A percentile compares a stretch with the other conserved stretches of the same genome.
These are phyloP conservation scores for Pseudocohnilembus persalinus DNA, from an alignment of 169 alveolate genomes.

Conservation along the genomic window DNA sequence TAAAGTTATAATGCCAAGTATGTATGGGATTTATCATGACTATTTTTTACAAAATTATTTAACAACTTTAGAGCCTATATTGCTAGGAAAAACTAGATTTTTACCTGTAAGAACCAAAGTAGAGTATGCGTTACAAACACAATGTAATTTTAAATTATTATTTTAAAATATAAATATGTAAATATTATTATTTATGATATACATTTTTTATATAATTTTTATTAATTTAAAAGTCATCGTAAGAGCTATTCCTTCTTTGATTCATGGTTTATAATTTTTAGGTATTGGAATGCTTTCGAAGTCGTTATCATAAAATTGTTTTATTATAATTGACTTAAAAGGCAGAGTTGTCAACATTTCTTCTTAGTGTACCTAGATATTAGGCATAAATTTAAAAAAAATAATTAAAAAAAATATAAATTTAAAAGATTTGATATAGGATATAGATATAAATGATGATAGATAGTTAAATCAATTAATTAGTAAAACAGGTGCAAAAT, in stretches of 20 bases:
- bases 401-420: conserved; percentile 19
- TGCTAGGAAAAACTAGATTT: conserved; percentile 30
- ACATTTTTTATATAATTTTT: background rate
- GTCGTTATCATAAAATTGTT: conserved; percentile 22
- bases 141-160: background rate
- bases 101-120: conserved; percentile 19
- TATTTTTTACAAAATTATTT: conserved; percentile 53
- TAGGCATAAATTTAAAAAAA: conserved; percentile 26
- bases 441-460: background rate
- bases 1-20: conserved; percentile 61
- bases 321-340: conserved; percentile 19
- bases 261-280: conserved; percentile 40
- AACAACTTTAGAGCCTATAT: conserved; percentile 56
- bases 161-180: no score
- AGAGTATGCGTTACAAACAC: conserved; percentile 20
- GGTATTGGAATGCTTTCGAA: conserved; percentile 12
- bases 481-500: conserved; percentile 24
- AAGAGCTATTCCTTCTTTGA: conserved; percentile 34
- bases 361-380: conserved; percentile 15
- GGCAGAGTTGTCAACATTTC: conserved; percentile 19
- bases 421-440: conserved; percentile 18
- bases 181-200: no score
- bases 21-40: conserved; percentile 60
- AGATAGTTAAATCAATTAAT: conserved; percentile 8
- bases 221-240: conserved; percentile 20